Evolutionary conservation across 371 early-diverging fungal species (phyloP).

Genomic region (Gilbertella persicaria): DNA sequence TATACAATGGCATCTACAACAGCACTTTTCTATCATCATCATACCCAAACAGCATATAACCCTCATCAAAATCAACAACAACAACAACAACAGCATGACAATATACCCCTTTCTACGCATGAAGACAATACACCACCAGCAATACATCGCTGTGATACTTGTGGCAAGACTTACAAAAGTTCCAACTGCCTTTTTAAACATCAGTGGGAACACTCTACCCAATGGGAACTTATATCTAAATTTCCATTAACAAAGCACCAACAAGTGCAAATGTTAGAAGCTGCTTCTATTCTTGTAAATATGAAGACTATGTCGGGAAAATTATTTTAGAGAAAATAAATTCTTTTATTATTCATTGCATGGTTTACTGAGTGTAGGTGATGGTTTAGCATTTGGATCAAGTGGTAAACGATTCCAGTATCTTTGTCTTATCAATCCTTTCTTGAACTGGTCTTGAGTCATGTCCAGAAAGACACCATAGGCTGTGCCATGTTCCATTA

Average conservation of each 20-base stretch:
- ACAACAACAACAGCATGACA: too few relatives aligned
- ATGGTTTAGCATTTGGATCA: constrained; percentile 9
- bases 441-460: neutral
- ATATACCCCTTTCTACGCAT: neutral
- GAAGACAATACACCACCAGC: constrained; percentile 5
- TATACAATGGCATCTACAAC: neutral
- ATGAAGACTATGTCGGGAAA: constrained; percentile 32
- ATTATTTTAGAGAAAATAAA: neutral
- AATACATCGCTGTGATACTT: constrained; percentile 47
- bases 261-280: constrained; percentile 75
- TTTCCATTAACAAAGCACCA: constrained; percentile 70
- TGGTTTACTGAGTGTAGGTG: constrained; percentile 2
- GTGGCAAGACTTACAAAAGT: constrained; percentile 71
- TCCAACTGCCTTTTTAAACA: constrained; percentile 68
- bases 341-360: neutral
- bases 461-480: constrained; percentile 5
- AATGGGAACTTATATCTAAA: constrained; percentile 64
- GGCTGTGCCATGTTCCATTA: constrained; percentile 36
- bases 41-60: neutral
- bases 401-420: constrained; percentile 14
- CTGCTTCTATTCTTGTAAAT: constrained; percentile 65
- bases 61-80: neutral
- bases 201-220: constrained; percentile 69
- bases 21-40: neutral
- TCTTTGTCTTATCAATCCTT: constrained; percentile 5